A percentile compares a stretch with the other conserved stretches of the same genome.
Evolutionary conservation across 192 early-diverging fungal species (phyloP).

Genomic region (Linnemannia elongata): DNA sequence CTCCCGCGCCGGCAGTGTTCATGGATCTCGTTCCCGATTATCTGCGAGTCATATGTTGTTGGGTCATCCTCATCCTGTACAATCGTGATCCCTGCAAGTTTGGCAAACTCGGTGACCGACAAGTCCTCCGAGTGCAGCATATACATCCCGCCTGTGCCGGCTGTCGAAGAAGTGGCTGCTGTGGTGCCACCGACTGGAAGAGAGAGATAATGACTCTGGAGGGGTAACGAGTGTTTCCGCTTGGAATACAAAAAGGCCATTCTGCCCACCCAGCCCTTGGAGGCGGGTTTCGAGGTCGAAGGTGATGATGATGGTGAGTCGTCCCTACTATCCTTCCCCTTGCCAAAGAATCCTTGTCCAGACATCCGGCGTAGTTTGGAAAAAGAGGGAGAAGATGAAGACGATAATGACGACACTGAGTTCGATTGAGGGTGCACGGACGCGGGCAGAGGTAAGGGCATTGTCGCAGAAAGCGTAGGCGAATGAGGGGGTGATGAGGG

Average conservation of each 20-base stretch:
- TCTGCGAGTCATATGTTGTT: not conserved
- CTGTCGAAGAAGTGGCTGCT: not conserved
- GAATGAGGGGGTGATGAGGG: not conserved
- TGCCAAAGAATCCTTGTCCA: not conserved
- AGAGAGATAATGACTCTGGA: conserved; percentile 31
- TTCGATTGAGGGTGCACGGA: not conserved
- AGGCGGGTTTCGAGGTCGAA: conserved; percentile 7
- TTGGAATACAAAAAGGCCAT: conserved; percentile 28
- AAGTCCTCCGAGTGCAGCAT: conserved; percentile 44
- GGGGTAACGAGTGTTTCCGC: conserved; percentile 15
- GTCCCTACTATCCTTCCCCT: not conserved
- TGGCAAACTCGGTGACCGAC: conserved; percentile 48
- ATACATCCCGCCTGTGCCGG: conserved; percentile 17
- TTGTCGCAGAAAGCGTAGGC: not conserved
- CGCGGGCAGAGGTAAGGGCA: not conserved
- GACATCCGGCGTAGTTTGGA: not conserved
- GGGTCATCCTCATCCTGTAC: conserved; percentile 26
- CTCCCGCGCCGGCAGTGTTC: not conserved
- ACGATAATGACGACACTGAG: not conserved
- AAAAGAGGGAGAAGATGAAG: not conserved
- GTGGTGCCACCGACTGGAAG: conserved; percentile 32
- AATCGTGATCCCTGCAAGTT: conserved; percentile 50
- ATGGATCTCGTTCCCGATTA: not conserved
- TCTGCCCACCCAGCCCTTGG: conserved; percentile 11
- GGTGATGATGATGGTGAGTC: conserved; percentile 3